Base-by-base conservation (phyloP, 176 grass and related monocot genomes). In the Oryza brachyantha region DNA sequence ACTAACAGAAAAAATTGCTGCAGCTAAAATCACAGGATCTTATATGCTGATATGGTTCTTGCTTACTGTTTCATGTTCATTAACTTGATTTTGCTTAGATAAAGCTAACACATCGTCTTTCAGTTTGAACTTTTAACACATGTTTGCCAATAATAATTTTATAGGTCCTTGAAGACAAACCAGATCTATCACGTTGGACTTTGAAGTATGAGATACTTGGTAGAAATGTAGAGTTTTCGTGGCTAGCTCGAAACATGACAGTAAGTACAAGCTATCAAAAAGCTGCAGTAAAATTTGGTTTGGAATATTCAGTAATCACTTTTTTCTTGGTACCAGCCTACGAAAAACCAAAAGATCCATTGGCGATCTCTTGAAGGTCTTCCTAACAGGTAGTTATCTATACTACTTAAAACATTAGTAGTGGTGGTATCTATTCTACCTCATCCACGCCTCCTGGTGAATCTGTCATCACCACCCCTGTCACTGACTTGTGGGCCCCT, bases 341-440 rank as follows among this genome's bases (percentile, higher is more conserved):
- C 64, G 75, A 89, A 89, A 84, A 93, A 99, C 72, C 96, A 99
- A 84, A 99, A 99, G 76, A 99, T 99, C 26, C 96, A 99, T 64
- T 99, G 96, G 96, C 65, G 96, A 17, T 99, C 96, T 68, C 88
- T 99, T 68, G 92, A 99, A 89, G 96, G 96, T 74, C 88, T 99
- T 89, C 84, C 83, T 50, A 99, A 99, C 74, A 95, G 96, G 96
- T 98, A 68, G 40, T 10, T 65, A 27, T n/a, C n/a, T n/a, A n/a
- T n/a, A n/a, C n/a, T n/a, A n/a, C n/a, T n/a, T n/a, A n/a, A n/a
- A n/a, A n/a, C n/a, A n/a, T n/a, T n/a, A n/a, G n/a, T n/a, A n/a
- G n/a, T n/a, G n/a, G n/a, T n/a, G n/a, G n/a, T n/a, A n/a, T n/a
- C n/a, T n/a, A n/a, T n/a, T n/a, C n/a, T n/a, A n/a, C n/a, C n/a